Evolutionary conservation across 495 filamentous ascomycete genomes (phyloP).

Genomic region (Talaromyces adpressus): DNA sequence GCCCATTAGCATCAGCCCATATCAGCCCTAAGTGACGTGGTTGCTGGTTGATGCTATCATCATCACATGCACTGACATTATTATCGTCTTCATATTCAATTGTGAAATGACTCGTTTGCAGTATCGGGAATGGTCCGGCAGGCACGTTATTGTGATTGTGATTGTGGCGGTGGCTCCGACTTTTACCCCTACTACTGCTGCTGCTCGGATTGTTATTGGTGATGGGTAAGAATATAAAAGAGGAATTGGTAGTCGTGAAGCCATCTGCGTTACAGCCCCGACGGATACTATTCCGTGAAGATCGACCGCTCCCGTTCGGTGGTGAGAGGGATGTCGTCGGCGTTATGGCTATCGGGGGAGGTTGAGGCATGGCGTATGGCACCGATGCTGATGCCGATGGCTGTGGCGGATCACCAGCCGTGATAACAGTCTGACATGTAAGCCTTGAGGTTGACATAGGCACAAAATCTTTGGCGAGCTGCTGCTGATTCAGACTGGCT

Average conservation of each 20-base stretch:
- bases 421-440: neutral
- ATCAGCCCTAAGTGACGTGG: neutral
- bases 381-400: neutral
- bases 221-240: neutral
- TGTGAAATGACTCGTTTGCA: constrained; percentile 5
- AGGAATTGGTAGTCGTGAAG: neutral
- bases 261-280: neutral
- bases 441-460: neutral
- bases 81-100: constrained; percentile 5
- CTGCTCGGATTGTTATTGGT: neutral
- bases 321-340: neutral
- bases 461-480: neutral
- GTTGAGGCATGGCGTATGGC: neutral
- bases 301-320: neutral
- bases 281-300: neutral
- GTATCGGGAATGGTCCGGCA: neutral
- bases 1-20: neutral
- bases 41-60: neutral
- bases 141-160: neutral
- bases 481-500: neutral
- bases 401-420: neutral
- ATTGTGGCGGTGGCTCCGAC: neutral
- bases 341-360: neutral
- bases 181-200: neutral
- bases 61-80: neutral